Evolutionary conservation across 352 stramenopile species (phyloP), one percentile per base, ranked within the genome.

Genomic region (Pelagophyceae sp.): DNA sequence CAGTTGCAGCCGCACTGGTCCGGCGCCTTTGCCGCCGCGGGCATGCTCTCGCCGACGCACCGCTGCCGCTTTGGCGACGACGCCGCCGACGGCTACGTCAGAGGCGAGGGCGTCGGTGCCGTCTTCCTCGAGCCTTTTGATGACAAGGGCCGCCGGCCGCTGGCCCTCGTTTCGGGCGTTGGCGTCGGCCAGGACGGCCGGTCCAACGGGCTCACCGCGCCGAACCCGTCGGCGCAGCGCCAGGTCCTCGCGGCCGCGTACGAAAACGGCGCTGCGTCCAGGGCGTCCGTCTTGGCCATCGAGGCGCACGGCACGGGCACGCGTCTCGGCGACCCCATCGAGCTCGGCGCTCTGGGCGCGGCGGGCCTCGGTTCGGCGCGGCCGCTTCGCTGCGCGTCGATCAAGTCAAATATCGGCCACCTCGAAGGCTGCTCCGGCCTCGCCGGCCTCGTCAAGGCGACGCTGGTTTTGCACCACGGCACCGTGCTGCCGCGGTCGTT

Each of bases 291-390:
- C 27, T 11, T 37, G 25, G 20, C 35, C 20, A 60, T 74, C 67
- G 67, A 74, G 38, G 67, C 67, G 11, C 67, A 74, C 67, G 67
- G 67, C 35, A 74, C 67, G 35, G 67, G 67, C 35, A 74, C 67
- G 67, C 35, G 38, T 1, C 67, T 74, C 67, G 67, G 67, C 25
- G 67, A 74, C 29, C 67, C 67, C 20, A 74, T 74, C 35, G 67
- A 74, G 38, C 37, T 74, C 19, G 67, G 35, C 67, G 67, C 67
- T 11, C 67, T 74, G 15, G 67, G 67, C 20, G 25, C 1, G 5
- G 71, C 58, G 25, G 25, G 40, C 27, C 33, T 37, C 0, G 67
- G 67, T 1, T 5, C 61, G n/a, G 29, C 3, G 17, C 37, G 64
- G 61, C 6, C 29, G 15, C 37, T 74, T 1, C 67, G 67, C 1